Conservation (phyloP, 331 rosid genomes). For the Erythrophleum ivorense region DNA sequence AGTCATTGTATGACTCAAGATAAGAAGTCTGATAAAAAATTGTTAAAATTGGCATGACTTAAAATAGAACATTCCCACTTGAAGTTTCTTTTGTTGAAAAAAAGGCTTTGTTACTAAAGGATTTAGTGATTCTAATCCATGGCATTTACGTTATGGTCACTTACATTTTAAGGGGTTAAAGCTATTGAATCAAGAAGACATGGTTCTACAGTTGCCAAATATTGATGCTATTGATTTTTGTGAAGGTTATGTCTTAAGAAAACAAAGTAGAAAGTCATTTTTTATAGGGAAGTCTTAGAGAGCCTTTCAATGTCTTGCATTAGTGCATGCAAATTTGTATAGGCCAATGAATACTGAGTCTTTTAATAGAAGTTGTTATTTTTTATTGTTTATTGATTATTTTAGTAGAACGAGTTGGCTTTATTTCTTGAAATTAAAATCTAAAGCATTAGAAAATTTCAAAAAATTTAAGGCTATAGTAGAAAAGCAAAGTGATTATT, state of each 20-base stretch:
- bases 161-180: not conserved
- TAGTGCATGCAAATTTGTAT: not conserved
- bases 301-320: not conserved
- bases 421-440: too few relatives aligned
- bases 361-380: not conserved
- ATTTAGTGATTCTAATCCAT: too few relatives aligned
- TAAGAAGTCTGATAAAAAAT: too few relatives aligned
- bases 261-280: too few relatives aligned
- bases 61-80: not conserved
- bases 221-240: not conserved
- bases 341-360: not conserved
- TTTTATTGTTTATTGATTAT: not conserved
- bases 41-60: too few relatives aligned
- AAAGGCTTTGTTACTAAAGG: not conserved
- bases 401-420: not conserved
- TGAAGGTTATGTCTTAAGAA: not conserved
- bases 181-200: not conserved
- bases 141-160: not conserved
- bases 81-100: not conserved
- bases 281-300: not conserved
- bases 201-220: not conserved
- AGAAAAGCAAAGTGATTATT: too few relatives aligned
- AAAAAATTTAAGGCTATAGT: too few relatives aligned
- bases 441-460: too few relatives aligned
- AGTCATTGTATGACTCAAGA: too few relatives aligned